Evolutionary conservation across 1,139 yeast species (phyloP), one percentile per base, ranked within the genome.

Genomic region (Scheffersomyces quercinus): DNA sequence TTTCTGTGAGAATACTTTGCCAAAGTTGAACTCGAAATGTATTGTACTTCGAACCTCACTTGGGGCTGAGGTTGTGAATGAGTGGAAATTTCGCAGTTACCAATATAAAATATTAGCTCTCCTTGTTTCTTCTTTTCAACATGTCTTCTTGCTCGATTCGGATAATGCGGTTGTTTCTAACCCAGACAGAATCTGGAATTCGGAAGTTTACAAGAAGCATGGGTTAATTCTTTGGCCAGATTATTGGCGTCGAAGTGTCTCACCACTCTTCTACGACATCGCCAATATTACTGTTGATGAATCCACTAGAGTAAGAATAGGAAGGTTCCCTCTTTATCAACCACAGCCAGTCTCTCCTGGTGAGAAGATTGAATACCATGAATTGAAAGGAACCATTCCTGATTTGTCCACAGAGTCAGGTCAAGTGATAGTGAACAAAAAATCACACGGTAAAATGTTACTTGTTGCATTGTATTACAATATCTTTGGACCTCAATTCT

Each of bases 151-250:
- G 38, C 36, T 55, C 39, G 59, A 55, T 35, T 48, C 55, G 28
- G 59, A 55, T 32, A 55, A 55, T 32, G 37, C 53, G 5, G 49
- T 48, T 3, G 45, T 52, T 7, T 40, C 45, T 35, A 39, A 51
- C 6, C 59, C 59, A 3, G 54, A 45, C 15, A 46, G 42, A 9
- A 35, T 70, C 28, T 68, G 70, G 45, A 41, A 45, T 2, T 45
- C 53, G 5, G 65, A 65, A 36, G 73, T 73, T 3, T 70, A 67
- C 47, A 48, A 24, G 28, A 15, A 31, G 32, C 32, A 44, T 29
- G 56, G 56, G 4, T 40, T 53, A 33, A 47, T 55, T 11, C 53
- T 49, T 4, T 55, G 59, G 59, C 57, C 59, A 8, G 59, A 55
- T 32, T 53, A 43, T 35, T 55, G 59, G 59, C 40, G 50, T 14